A percentile compares a stretch with the other conserved stretches of the same genome.
Evolutionary conservation across 179 eudicot species (phyloP).

Genomic region (Beta macrorhiza): DNA sequence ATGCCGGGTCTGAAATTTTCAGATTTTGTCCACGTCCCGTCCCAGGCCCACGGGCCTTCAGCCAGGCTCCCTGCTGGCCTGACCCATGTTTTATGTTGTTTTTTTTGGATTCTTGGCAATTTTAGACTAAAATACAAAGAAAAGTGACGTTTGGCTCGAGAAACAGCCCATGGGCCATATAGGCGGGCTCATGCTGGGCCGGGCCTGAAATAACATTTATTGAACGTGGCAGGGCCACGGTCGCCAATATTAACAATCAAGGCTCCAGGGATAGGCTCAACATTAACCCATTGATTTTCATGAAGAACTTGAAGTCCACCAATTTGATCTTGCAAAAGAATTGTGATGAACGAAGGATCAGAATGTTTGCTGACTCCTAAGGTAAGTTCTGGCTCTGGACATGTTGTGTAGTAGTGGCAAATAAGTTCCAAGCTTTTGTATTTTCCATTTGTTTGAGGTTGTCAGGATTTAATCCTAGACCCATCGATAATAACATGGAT

Average conservation of each 20-base stretch:
- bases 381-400: constrained; percentile 27
- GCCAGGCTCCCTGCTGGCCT: too few relatives aligned
- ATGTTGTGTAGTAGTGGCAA: constrained; percentile 25
- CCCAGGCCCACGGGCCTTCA: too few relatives aligned
- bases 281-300: constrained; percentile 2
- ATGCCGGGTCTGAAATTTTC: too few relatives aligned
- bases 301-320: constrained; percentile 25
- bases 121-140: too few relatives aligned
- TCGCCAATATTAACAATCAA: neutral
- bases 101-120: too few relatives aligned
- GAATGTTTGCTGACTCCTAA: constrained; percentile 17
- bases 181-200: too few relatives aligned
- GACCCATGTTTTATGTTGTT: too few relatives aligned
- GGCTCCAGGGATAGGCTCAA: neutral
- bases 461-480: constrained; percentile 24
- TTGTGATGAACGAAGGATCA: constrained; percentile 6
- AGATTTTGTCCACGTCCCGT: too few relatives aligned
- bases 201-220: too few relatives aligned
- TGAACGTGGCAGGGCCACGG: neutral
- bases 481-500: constrained; percentile 23
- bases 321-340: constrained; percentile 22
- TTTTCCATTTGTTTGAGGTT: constrained; percentile 16
- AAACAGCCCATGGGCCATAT: too few relatives aligned
- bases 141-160: too few relatives aligned
- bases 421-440: constrained; percentile 7